phyloP scores from a whole-genome alignment of 2,329 filamentous ascomycete species.

The Akanthomyces dipterigenus region DNA sequence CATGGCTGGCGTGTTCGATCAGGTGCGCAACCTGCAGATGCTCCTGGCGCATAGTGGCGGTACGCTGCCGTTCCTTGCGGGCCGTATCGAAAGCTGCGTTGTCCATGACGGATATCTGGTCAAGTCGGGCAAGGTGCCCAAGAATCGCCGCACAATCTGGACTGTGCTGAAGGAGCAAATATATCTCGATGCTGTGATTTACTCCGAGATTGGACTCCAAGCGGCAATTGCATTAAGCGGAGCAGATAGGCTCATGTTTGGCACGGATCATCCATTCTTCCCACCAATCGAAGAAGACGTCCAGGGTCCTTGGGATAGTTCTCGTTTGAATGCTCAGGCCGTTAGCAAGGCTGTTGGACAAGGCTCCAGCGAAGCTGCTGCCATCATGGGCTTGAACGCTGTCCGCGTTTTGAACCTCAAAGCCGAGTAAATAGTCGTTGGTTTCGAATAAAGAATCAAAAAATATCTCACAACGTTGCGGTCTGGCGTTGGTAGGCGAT shows the following conservation, averaged over 20 bases:
- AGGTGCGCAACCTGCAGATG: conserved; percentile 61
- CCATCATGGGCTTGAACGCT: conserved; percentile 55
- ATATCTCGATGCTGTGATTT: conserved; percentile 82
- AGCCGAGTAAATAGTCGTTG: conserved; percentile 14
- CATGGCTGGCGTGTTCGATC: conserved; percentile 77
- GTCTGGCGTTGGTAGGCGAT: conserved; percentile 27
- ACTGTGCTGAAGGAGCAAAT: conserved; percentile 62
- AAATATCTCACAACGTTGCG: conserved; percentile 13
- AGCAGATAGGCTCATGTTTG: conserved; percentile 67
- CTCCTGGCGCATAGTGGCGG: conserved; percentile 84
- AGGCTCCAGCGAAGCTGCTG: conserved; percentile 39
- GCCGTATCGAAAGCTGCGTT: conserved; percentile 82
- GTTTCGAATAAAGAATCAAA: conserved; percentile 1
- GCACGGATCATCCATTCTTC: conserved; percentile 80
- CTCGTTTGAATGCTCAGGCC: conserved; percentile 45
- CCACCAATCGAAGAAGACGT: conserved; percentile 62
- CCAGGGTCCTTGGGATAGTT: conserved; percentile 62
- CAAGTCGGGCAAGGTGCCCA: conserved; percentile 48
- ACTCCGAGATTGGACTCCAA: conserved; percentile 65
- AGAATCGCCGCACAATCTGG: conserved; percentile 45
- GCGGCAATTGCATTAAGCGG: conserved; percentile 64
- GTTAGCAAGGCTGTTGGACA: conserved; percentile 45
- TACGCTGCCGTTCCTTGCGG: conserved; percentile 81
- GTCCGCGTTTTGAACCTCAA: conserved; percentile 39
- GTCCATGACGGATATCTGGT: conserved; percentile 73